Conservation (phyloP, 192 early-diverging fungal genomes). For the Mortierella alpina region DNA sequence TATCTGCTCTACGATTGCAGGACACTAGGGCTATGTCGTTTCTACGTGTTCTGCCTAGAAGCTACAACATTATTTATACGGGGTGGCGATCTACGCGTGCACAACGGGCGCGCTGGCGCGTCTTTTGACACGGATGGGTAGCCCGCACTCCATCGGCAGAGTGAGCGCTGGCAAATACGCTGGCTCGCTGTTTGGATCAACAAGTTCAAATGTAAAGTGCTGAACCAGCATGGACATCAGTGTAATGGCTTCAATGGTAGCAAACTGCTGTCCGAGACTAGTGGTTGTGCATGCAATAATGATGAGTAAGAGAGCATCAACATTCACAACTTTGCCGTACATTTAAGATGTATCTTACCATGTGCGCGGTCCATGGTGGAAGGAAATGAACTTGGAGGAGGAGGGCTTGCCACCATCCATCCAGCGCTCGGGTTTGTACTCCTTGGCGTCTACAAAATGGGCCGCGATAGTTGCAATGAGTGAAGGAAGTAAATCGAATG, state of each 20-base stretch:
- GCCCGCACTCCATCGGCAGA: constrained; percentile 42
- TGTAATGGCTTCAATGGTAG: constrained; percentile 51
- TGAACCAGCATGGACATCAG: constrained; percentile 39
- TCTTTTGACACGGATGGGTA: constrained; percentile 37
- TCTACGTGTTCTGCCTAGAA: too few species aligned
- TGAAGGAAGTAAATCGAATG: too few species aligned
- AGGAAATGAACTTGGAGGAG: constrained; percentile 61
- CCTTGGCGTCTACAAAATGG: constrained; percentile 55
- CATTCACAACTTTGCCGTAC: too few species aligned
- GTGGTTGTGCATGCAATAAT: too few species aligned
- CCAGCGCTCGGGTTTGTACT: constrained; percentile 76
- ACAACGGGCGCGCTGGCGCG: neutral
- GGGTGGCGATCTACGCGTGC: too few species aligned
- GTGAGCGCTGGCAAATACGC: constrained; percentile 31
- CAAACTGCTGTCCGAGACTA: constrained; percentile 56
- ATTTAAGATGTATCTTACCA: constrained; percentile 18
- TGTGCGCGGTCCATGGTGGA: constrained; percentile 66
- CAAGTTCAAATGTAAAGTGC: constrained; percentile 51
- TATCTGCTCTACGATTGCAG: too few species aligned
- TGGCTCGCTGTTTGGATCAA: constrained; percentile 27
- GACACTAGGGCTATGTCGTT: too few species aligned
- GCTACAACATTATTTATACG: too few species aligned
- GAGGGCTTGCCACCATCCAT: constrained; percentile 41
- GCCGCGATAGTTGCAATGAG: too few species aligned
- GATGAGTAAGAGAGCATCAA: too few species aligned